phyloP scores from a whole-genome alignment of 2,329 filamentous ascomycete species.

The Phaeosphaeriaceae sp. region DNA sequence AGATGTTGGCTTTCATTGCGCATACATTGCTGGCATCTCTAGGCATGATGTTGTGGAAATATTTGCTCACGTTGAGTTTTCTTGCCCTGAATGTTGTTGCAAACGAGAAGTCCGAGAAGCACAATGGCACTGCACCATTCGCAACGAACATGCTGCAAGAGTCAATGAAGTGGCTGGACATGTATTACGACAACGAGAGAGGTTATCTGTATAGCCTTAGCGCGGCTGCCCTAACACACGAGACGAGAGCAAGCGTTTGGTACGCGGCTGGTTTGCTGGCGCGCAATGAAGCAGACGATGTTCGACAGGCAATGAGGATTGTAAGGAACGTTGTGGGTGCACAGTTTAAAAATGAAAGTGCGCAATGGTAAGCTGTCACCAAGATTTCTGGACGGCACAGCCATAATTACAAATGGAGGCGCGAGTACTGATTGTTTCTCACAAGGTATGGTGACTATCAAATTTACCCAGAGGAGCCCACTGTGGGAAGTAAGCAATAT shows the following conservation, averaged over 20 bases:
- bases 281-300: constrained; percentile 59
- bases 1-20: neutral
- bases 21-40: neutral
- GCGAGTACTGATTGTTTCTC: neutral
- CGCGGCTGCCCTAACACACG: constrained; percentile 58
- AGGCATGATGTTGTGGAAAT: constrained; percentile 12
- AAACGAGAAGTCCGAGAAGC: constrained; percentile 7
- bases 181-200: constrained; percentile 59
- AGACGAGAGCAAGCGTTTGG: constrained; percentile 65
- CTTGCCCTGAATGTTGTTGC: constrained; percentile 12
- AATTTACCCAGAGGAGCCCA: constrained; percentile 63
- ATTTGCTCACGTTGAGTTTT: constrained; percentile 18
- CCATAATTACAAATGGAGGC: neutral
- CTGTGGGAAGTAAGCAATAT: constrained; percentile 60
- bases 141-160: constrained; percentile 42
- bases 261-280: constrained; percentile 65
- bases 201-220: constrained; percentile 62
- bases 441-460: constrained; percentile 59
- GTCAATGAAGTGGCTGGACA: constrained; percentile 64
- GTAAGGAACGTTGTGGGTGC: constrained; percentile 60
- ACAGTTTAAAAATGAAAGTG: constrained; percentile 59
- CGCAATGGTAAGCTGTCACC: constrained; percentile 58
- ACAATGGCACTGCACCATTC: constrained; percentile 25
- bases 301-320: constrained; percentile 59
- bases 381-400: neutral